Evolutionary conservation across 1,139 yeast species (phyloP), one percentile per base, ranked within the genome.

Genomic region (Protomyces macrosporus): DNA sequence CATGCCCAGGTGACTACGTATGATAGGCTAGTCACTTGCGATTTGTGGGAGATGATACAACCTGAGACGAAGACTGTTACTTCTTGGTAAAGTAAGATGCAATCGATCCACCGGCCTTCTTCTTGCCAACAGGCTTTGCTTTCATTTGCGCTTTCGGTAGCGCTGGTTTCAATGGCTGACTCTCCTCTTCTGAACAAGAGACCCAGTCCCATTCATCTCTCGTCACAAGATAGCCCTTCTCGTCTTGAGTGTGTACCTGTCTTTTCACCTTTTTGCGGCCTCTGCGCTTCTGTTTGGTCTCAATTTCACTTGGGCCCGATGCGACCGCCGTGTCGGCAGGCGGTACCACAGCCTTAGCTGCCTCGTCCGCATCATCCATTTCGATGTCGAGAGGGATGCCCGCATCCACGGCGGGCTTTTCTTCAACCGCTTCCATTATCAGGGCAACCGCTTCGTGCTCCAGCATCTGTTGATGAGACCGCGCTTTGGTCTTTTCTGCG

Each of bases 151-250:
- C 23, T 23, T 58, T 58, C 6, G 42, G 30, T 14, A n/a, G 39
- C 7, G 39, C 4, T 16, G 42, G 32, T 7, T 7, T 23, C 14
- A 36, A 14, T 3, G 55, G 12, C 35, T 33, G 56, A 34, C 60
- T 62, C 67, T 53, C 65, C 64, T 37, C 66, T 60, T 45, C 67
- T 35, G 45, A 53, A 33, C 60, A 60, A 7, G 64, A 59, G 14
- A 56, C 55, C 62, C 65, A 64, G 30, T 53, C 61, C 55, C 59
- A 55, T 36, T 62, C 66, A 23, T 63, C 65, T 48, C 35, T 51
- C 34, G 60, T 60, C 34, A 65, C 61, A 62, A 63, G 39, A 34
- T 65, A 67, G 30, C 68, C 68, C 45, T 66, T 67, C 33, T 59
- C 67, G 16, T 65, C 67, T 14, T 54, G 57, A 50, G 64, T 61